Conservation (phyloP, 192 early-diverging fungal species). For the Phlyctochytrium arcticum region DNA sequence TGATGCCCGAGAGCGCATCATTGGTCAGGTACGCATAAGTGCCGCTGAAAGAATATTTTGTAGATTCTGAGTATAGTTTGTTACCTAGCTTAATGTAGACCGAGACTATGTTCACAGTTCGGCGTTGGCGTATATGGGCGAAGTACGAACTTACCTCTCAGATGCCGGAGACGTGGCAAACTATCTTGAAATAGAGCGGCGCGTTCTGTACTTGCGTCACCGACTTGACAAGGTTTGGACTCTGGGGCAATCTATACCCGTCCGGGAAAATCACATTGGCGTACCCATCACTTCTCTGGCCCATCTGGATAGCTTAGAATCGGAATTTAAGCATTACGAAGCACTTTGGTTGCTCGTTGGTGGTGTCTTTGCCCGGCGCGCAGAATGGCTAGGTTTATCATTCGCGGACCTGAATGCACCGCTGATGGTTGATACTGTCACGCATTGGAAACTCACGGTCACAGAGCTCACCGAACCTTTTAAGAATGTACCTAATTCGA, state of each 20-base stretch:
- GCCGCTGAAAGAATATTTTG: background rate
- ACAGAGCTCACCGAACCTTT: background rate
- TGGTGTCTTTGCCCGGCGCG: background rate
- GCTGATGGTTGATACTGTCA: slow-evolving; percentile 26
- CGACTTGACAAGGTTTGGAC: slow-evolving; percentile 13
- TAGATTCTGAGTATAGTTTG: background rate
- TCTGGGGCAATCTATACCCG: slow-evolving; percentile 11
- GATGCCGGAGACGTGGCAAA: background rate
- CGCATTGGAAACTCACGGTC: slow-evolving; percentile 22
- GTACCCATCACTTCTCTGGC: slow-evolving; percentile 8
- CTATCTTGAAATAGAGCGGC: slow-evolving; percentile 1
- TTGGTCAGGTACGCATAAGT: background rate
- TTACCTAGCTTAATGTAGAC: slow-evolving; percentile 20
- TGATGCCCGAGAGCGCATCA: slow-evolving; percentile 11
- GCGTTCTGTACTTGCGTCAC: slow-evolving; percentile 15
- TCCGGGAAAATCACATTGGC: slow-evolving; percentile 12
- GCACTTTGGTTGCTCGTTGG: slow-evolving; percentile 31
- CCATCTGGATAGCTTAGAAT: background rate
- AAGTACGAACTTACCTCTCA: slow-evolving; percentile 22
- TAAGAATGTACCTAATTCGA: background rate
- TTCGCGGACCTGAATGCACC: slow-evolving; percentile 40
- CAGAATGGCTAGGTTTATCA: slow-evolving; percentile 27
- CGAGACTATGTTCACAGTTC: slow-evolving; percentile 12
- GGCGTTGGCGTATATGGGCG: slow-evolving; percentile 15
- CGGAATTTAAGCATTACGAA: slow-evolving; percentile 21